These are phyloP conservation scores for Rutstroemia sydowiana DNA, from an alignment of 2,329 filamentous ascomycete genomes.

Conservation along the genomic window DNA sequence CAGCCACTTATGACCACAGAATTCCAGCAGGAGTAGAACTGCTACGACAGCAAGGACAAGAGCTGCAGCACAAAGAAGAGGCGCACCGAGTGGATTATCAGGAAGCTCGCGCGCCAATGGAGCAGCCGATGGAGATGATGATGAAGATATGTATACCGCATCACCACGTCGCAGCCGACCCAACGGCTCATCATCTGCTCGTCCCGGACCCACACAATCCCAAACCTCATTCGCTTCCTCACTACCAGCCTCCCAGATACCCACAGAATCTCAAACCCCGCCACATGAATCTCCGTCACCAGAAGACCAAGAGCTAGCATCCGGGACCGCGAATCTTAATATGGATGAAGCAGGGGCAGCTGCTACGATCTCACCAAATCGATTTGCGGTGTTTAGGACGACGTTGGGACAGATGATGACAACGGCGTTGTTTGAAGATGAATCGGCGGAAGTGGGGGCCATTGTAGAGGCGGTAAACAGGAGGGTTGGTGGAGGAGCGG, in stretches of 20 bases:
- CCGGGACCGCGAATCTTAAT: neutral
- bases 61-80: slow-evolving; percentile 21
- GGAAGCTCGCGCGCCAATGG: neutral
- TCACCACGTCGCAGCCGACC: neutral
- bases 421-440: slow-evolving; percentile 77
- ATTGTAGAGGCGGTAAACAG: slow-evolving; percentile 75
- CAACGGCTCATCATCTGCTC: neutral
- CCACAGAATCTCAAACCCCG: slow-evolving; percentile 7
- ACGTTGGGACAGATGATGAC: slow-evolving; percentile 78
- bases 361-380: slow-evolving; percentile 38
- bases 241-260: slow-evolving; percentile 29
- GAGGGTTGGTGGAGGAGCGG: slow-evolving; percentile 46
- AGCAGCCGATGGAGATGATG: slow-evolving; percentile 31
- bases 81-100: slow-evolving; percentile 22
- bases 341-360: slow-evolving; percentile 17
- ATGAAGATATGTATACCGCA: slow-evolving; percentile 32
- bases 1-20: too few species aligned
- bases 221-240: slow-evolving; percentile 36
- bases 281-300: slow-evolving; percentile 11
- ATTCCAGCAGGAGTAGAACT: slow-evolving; percentile 29
- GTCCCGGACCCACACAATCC: slow-evolving; percentile 21
- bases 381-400: slow-evolving; percentile 69
- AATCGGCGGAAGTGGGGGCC: slow-evolving; percentile 67
- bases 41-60: slow-evolving; percentile 30
- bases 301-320: slow-evolving; percentile 24